A percentile compares a stretch with the other conserved stretches of the same genome.
phyloP scores from a whole-genome alignment of 306 rosid species.

The Quercus gilva region DNA sequence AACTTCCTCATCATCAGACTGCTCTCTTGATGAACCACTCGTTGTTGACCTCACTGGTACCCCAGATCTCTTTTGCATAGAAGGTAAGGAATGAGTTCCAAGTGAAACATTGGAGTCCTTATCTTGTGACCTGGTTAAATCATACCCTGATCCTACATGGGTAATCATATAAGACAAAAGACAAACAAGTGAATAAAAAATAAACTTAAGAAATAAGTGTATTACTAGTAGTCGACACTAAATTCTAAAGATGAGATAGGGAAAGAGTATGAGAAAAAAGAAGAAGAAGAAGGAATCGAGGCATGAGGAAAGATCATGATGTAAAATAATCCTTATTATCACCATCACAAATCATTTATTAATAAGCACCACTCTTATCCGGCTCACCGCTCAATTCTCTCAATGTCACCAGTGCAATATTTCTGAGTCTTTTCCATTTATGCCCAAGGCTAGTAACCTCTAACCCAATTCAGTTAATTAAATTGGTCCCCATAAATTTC shows the following conservation, averaged over 20 bases:
- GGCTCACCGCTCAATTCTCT: background rate
- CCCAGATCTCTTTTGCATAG: slow-evolving; percentile 39
- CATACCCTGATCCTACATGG: slow-evolving; percentile 58
- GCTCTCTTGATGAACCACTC: slow-evolving; percentile 86
- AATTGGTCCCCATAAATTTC: background rate
- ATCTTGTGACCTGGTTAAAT: slow-evolving; percentile 53
- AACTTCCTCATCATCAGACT: slow-evolving; percentile 75
- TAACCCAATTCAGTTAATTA: background rate
- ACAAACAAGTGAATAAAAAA: slow-evolving; percentile 11
- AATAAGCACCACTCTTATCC: background rate
- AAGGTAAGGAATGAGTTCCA: slow-evolving; percentile 43
- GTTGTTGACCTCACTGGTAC: slow-evolving; percentile 41
- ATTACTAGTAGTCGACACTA: slow-evolving; percentile 13
- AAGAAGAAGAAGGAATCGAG: background rate
- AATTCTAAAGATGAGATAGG: background rate
- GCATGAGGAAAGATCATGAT: background rate
- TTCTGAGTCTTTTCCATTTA: background rate
- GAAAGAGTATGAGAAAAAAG: background rate
- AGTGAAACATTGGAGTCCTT: slow-evolving; percentile 44
- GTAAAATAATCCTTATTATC: background rate
- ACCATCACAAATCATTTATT: background rate
- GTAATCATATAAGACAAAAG: slow-evolving; percentile 16
- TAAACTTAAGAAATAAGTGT: background rate
- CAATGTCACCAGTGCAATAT: background rate
- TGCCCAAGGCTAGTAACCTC: background rate